Base-by-base conservation (phyloP, 2,329 filamentous ascomycete species). In the Fusarium paranaense region DNA sequence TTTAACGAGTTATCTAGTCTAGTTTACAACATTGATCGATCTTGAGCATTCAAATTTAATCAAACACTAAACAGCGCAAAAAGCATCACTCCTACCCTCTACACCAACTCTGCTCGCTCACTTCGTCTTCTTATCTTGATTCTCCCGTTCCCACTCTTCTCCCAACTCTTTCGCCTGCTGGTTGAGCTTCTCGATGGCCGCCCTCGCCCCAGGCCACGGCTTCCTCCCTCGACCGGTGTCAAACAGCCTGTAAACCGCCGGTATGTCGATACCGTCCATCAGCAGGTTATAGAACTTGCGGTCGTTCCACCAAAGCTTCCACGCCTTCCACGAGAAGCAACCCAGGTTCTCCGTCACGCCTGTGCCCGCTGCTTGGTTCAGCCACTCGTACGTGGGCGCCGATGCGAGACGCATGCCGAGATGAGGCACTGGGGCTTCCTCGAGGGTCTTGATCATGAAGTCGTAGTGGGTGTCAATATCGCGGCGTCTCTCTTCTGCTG, bases 271-370 rank as follows among this genome's bases (percentile, higher is more conserved):
- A 0, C 84, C 85, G n/a, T 81, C 76, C 77, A 84, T 83, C 63
- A 86, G 75, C 62, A 85, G 64, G 11, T 80, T 80, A 63, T 85
- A 86, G 30, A 86, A 79, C 66, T 80, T 80, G 37, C 80, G 79
- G 62, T 87, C 82, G 13, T 70, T 78, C 77, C 82, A 82, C 85
- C 85, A 86, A 35, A 86, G 82, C 70, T 79, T 79, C 85, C 85
- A 87, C 5, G 81, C 83, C 22, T 80, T 78, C 78, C 77, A 81
- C 5, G 81, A 81, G 75, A 82, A 86, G 14, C 82, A 82, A 2
- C 71, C 79, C 6, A 87, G 73, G 7, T 81, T 79, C 54, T 86
- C 82, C 45, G 71, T 78, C 27, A 86, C 79, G 5, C 85, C 82
- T 3, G 84, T 86, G 2, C 85, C 85, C 0, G 85, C 85, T 11